These are phyloP conservation scores for Aristolochia contorta DNA, from an alignment of 164 flowering plant species.

Conservation along the genomic window DNA sequence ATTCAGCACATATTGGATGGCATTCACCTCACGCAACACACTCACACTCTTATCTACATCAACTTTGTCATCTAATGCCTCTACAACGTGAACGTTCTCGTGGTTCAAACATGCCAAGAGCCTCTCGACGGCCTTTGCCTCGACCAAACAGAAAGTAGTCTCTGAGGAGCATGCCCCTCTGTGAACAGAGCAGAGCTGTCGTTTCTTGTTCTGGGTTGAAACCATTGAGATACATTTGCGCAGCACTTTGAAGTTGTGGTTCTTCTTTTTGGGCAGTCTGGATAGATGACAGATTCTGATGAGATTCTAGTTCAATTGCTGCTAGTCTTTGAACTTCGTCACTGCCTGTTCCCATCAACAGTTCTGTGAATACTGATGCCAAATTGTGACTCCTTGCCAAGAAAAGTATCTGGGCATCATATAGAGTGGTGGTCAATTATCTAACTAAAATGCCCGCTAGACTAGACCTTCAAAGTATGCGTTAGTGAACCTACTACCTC, in stretches of 20 bases:
- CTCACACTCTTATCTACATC: conserved; percentile 52
- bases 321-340: conserved; percentile 68
- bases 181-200: conserved; percentile 51
- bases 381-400: conserved; percentile 42
- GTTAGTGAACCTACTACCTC: conserved; percentile 39
- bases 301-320: conserved; percentile 62
- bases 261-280: conserved; percentile 34
- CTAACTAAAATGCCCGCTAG: conserved; percentile 66
- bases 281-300: conserved; percentile 44
- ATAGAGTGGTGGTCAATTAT: conserved; percentile 57
- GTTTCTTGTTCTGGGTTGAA: conserved; percentile 21
- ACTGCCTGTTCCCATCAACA: conserved; percentile 41
- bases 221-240: conserved; percentile 21
- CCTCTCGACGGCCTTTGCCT: conserved; percentile 57
- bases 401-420: conserved; percentile 41
- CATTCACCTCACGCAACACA: conserved; percentile 31
- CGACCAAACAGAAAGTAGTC: conserved; percentile 60
- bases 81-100: conserved; percentile 56
- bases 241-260: conserved; percentile 23
- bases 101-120: conserved; percentile 45
- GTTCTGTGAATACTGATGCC: conserved; percentile 42
- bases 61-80: conserved; percentile 63
- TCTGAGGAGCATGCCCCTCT: conserved; percentile 64
- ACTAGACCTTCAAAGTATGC: conserved; percentile 66
- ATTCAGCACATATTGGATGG: conserved; percentile 41